A percentile compares a stretch with the other conserved stretches of the same genome.
Evolutionary conservation across 306 rosid species (phyloP).

Genomic region (Rubus idaeus): DNA sequence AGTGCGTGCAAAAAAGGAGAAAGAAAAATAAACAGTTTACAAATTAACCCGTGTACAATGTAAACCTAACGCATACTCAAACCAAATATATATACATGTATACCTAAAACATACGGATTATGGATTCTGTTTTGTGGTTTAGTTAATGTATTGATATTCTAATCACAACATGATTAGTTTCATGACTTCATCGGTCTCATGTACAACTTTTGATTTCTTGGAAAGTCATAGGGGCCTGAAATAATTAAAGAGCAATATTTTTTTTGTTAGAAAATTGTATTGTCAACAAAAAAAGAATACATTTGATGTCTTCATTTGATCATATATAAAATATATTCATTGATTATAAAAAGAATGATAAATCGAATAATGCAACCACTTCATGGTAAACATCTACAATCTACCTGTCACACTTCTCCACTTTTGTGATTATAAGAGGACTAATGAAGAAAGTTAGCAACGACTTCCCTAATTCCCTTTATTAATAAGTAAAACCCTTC

Average conservation of each 20-base stretch:
- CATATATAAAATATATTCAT: neutral
- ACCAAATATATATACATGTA: neutral
- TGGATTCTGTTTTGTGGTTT: neutral
- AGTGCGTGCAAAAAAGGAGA: too few relatives aligned
- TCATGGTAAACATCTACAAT: slow-evolving; percentile 2
- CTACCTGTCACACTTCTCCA: slow-evolving; percentile 18
- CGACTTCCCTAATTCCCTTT: slow-evolving; percentile 7
- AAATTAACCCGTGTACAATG: too few relatives aligned
- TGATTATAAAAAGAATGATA: neutral
- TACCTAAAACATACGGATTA: neutral
- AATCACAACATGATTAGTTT: neutral
- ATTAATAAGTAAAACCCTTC: too few relatives aligned
- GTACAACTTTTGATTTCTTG: neutral
- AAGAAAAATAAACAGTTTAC: too few relatives aligned
- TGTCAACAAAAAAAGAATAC: neutral
- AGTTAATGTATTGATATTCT: neutral
- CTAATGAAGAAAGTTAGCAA: slow-evolving; percentile 19
- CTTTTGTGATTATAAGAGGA: neutral
- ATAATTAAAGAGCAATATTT: neutral
- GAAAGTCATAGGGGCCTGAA: too few relatives aligned
- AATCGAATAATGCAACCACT: slow-evolving; percentile 22
- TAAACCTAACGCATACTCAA: neutral
- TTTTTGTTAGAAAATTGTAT: neutral
- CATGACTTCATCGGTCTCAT: neutral
- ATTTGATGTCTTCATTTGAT: neutral